Base-by-base conservation (phyloP, 306 rosid genomes). In the Trifolium pratense region DNA sequence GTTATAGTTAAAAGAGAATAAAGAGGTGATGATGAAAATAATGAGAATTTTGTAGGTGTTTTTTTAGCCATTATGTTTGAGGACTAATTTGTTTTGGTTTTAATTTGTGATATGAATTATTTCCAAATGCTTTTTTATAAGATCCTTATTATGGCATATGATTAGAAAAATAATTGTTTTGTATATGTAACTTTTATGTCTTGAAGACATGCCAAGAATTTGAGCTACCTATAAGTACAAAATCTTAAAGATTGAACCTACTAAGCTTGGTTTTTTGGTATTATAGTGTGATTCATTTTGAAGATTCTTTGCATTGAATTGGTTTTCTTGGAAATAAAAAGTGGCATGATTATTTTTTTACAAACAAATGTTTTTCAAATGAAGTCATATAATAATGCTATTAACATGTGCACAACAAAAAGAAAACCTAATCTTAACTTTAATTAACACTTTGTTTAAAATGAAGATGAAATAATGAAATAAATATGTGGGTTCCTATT, bases 161-260 rank as follows among this genome's bases (percentile, higher is more conserved):
- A 74, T 37, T 26, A 9, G 51, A 39, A 49, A 48, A 67, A 49
- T 0, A 78, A 75, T 49, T 42, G 4, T 52, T 74, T 59, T 57
- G 16, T 52, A 9, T n/a, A 14, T n/a, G 16, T 67, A 66, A 52
- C 6, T 73, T 29, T 29, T 9, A 36, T 37, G 57, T 48, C 64
- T 70, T 2, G 1, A 58, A 48, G 52, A 58, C 88, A 84, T 37
- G 81, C 87, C 77, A 82, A 87, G 87, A 84, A 68, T 62, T 31
- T 29, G 68, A 67, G 66, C 66, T 70, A 80, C 73, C 74, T 80
- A 69, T 80, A 69, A 18, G 68, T 68, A 20, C 5, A 55, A 63
- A 17, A 62, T n/a, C 29, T 68, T 73, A 25, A 81, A 76, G 74
- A 26, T 70, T 72, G 9, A 36, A 8, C 81, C 83, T 80, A 70